Percentiles rank a stretch among this genome's conserved stretches.
These are phyloP conservation scores for Quercus parvula DNA, from an alignment of 306 rosid genomes.

Conservation along the genomic window DNA sequence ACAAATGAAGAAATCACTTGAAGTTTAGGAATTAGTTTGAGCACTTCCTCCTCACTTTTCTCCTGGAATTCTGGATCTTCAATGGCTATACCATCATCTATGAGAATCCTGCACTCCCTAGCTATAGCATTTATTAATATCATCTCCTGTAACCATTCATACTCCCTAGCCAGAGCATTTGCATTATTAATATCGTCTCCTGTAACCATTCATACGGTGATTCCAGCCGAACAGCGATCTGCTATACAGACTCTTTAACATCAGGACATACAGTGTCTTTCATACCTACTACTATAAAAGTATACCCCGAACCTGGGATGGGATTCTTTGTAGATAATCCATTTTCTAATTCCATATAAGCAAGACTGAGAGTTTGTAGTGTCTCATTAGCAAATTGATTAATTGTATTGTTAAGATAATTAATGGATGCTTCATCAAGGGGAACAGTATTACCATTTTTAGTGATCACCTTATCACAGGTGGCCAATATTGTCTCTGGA, in stretches of 20 bases:
- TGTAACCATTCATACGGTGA: slow-evolving; percentile 91
- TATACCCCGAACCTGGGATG: slow-evolving; percentile 79
- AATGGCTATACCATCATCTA: slow-evolving; percentile 96
- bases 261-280: slow-evolving; percentile 99
- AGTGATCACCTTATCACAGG: slow-evolving; percentile 79
- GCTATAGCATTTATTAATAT: slow-evolving; percentile 55
- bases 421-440: slow-evolving; percentile 64
- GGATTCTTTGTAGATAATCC: slow-evolving; percentile 58
- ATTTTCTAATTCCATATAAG: slow-evolving; percentile 68
- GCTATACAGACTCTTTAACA: slow-evolving; percentile 91
- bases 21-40: slow-evolving; percentile 77
- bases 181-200: slow-evolving; percentile 95
- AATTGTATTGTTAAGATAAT: slow-evolving; percentile 56
- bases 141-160: too few relatives aligned
- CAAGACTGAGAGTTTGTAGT: slow-evolving; percentile 88
- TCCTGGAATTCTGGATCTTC: slow-evolving; percentile 95
- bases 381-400: slow-evolving; percentile 83
- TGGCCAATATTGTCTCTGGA: slow-evolving; percentile 79
- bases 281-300: slow-evolving; percentile 84
- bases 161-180: slow-evolving; percentile 84
- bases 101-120: slow-evolving; percentile 93
- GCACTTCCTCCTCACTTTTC: slow-evolving; percentile 66
- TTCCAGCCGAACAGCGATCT: slow-evolving; percentile 86
- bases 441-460: slow-evolving; percentile 71
- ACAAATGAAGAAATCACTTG: slow-evolving; percentile 57